A percentile compares a stretch with the other conserved stretches of the same genome.
phyloP scores from a whole-genome alignment of 2,329 filamentous ascomycete species.

The Aspergillus ochraceus region DNA sequence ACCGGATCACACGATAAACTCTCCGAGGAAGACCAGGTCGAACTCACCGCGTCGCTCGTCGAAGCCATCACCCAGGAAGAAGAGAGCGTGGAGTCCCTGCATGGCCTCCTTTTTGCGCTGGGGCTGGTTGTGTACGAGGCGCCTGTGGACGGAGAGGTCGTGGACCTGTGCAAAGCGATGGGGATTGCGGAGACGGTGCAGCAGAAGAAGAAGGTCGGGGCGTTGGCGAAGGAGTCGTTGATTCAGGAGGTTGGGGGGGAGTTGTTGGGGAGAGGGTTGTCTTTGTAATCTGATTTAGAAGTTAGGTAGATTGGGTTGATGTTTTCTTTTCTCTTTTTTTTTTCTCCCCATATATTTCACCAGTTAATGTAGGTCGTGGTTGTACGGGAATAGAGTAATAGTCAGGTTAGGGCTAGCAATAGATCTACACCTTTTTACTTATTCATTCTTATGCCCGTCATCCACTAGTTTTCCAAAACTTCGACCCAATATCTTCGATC shows the following conservation, averaged over 20 bases:
- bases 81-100: slow-evolving; percentile 65
- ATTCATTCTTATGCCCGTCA: too few species aligned
- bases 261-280: slow-evolving; percentile 40
- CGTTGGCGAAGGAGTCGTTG: slow-evolving; percentile 48
- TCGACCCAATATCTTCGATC: too few species aligned
- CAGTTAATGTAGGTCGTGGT: too few species aligned
- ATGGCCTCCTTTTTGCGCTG: slow-evolving; percentile 73
- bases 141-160: slow-evolving; percentile 69
- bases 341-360: too few species aligned
- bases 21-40: slow-evolving; percentile 70
- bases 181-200: slow-evolving; percentile 67
- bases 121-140: slow-evolving; percentile 74
- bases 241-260: slow-evolving; percentile 53
- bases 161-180: slow-evolving; percentile 75
- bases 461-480: too few species aligned
- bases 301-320: background rate
- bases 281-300: background rate
- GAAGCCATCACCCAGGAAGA: slow-evolving; percentile 65
- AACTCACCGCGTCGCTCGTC: slow-evolving; percentile 76
- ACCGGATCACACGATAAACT: slow-evolving; percentile 55
- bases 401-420: too few species aligned
- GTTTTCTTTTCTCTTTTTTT: background rate
- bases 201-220: slow-evolving; percentile 50
- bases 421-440: too few species aligned
- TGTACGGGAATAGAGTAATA: too few species aligned